Evolutionary conservation across 2,329 filamentous ascomycete genomes (phyloP).

Genomic region (Fusarium chuoi): DNA sequence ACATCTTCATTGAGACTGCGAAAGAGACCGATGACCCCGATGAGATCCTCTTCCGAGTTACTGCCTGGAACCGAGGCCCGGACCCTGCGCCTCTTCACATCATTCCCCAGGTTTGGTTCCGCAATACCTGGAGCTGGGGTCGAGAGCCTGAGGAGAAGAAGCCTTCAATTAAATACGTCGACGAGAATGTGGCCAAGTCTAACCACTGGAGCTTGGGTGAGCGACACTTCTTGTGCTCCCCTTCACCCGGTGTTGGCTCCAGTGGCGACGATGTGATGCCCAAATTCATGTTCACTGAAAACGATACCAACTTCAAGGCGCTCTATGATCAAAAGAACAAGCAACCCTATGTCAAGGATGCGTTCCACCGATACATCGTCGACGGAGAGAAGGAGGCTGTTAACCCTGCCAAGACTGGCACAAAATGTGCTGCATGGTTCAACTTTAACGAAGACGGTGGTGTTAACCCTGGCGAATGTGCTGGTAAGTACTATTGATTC

Average conservation of each 20-base stretch:
- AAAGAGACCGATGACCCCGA: constrained; percentile 94
- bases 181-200: constrained; percentile 77
- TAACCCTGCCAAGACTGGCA: constrained; percentile 83
- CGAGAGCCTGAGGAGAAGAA: constrained; percentile 79
- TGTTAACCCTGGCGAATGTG: constrained; percentile 89
- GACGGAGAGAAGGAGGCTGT: constrained; percentile 81
- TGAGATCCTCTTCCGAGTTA: constrained; percentile 91
- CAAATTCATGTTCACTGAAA: constrained; percentile 90
- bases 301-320: constrained; percentile 86
- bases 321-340: constrained; percentile 84
- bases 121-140: constrained; percentile 97
- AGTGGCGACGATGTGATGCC: constrained; percentile 87
- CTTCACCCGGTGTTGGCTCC: constrained; percentile 84
- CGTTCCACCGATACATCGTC: constrained; percentile 89
- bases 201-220: constrained; percentile 84
- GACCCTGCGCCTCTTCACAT: constrained; percentile 93
- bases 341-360: constrained; percentile 91
- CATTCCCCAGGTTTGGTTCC: constrained; percentile 94
- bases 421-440: constrained; percentile 92
- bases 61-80: constrained; percentile 93
- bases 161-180: constrained; percentile 76
- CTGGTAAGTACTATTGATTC: constrained; percentile 66
- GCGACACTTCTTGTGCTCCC: constrained; percentile 84
- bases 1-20: constrained; percentile 95
- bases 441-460: constrained; percentile 90